phyloP scores from a whole-genome alignment of 225 moss, liverwort and hornwort species.

The Physcomitrium patens region DNA sequence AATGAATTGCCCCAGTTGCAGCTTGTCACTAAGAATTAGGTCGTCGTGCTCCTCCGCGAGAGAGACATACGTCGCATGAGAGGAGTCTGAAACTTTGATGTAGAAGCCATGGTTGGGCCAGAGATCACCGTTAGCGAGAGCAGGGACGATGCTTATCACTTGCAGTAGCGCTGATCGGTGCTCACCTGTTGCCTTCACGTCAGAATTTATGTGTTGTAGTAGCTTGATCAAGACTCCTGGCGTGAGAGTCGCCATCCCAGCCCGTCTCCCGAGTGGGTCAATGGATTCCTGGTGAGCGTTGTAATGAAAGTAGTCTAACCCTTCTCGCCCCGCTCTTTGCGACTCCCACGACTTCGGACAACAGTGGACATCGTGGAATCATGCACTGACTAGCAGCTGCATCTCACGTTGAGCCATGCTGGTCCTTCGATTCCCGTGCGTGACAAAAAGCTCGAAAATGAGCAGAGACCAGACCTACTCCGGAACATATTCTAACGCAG shows the following conservation, averaged over 20 bases:
- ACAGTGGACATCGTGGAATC: slow-evolving; percentile 34
- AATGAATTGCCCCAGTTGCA: slow-evolving; percentile 67
- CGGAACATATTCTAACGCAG: slow-evolving; percentile 11
- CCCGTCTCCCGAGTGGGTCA: not conserved
- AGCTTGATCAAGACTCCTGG: slow-evolving; percentile 60
- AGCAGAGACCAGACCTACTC: not conserved
- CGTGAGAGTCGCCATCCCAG: slow-evolving; percentile 51
- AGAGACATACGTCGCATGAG: slow-evolving; percentile 61
- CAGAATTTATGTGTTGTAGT: slow-evolving; percentile 60
- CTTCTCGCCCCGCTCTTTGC: slow-evolving; percentile 34
- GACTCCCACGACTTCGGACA: slow-evolving; percentile 1
- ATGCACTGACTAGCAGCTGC: slow-evolving; percentile 20
- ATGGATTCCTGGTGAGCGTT: not conserved
- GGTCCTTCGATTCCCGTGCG: not conserved
- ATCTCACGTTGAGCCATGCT: not conserved
- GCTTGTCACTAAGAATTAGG: slow-evolving; percentile 57
- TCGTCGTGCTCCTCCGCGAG: slow-evolving; percentile 63
- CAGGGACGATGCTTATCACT: slow-evolving; percentile 63
- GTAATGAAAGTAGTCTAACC: slow-evolving; percentile 24
- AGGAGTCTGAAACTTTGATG: slow-evolving; percentile 61
- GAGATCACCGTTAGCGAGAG: slow-evolving; percentile 55
- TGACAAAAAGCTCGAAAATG: not conserved
- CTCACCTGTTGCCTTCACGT: slow-evolving; percentile 56
- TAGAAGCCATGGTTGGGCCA: slow-evolving; percentile 66
- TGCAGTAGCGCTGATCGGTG: slow-evolving; percentile 59